Evolutionary conservation across 2,329 filamentous ascomycete species (phyloP).

Genomic region (Alternaria longipes): DNA sequence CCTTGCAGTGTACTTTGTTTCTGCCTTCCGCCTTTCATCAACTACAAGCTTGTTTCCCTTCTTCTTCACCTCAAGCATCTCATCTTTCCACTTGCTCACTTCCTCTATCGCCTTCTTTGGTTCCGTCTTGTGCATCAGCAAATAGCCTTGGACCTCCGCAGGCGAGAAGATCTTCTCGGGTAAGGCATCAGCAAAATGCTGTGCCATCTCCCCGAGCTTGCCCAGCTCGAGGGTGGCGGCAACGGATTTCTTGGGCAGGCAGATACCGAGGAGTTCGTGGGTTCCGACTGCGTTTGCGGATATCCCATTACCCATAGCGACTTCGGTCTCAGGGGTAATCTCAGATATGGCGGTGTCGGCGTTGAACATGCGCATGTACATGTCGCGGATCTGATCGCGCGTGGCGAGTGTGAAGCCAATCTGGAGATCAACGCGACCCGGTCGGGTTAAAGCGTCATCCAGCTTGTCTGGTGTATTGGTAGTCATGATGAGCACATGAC

Average conservation of each 20-base stretch:
- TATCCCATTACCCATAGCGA: background rate
- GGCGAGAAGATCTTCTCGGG: slow-evolving; percentile 61
- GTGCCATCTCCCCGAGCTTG: slow-evolving; percentile 47
- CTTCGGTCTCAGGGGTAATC: background rate
- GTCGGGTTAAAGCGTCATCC: slow-evolving; percentile 76
- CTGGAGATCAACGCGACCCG: slow-evolving; percentile 75
- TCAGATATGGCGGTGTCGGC: background rate
- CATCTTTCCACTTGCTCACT: slow-evolving; percentile 55
- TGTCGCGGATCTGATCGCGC: slow-evolving; percentile 52
- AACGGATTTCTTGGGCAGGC: slow-evolving; percentile 2
- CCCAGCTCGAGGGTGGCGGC: slow-evolving; percentile 16
- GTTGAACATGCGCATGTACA: slow-evolving; percentile 55
- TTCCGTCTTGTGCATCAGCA: slow-evolving; percentile 61
- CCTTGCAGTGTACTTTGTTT: background rate
- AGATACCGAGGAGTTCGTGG: slow-evolving; percentile 23
- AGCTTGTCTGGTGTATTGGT: slow-evolving; percentile 79
- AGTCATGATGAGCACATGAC: slow-evolving; percentile 82
- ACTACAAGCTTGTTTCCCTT: slow-evolving; percentile 33
- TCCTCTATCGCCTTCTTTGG: slow-evolving; percentile 56
- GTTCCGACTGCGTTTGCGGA: background rate
- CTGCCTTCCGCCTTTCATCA: background rate
- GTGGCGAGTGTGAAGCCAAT: slow-evolving; percentile 65
- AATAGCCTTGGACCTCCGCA: slow-evolving; percentile 63
- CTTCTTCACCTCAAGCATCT: slow-evolving; percentile 42
- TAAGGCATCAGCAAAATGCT: slow-evolving; percentile 56